A percentile compares a stretch with the other conserved stretches of the same genome.
Conservation (phyloP, 2,329 filamentous ascomycete species). For the Aspergillus vadensis region DNA sequence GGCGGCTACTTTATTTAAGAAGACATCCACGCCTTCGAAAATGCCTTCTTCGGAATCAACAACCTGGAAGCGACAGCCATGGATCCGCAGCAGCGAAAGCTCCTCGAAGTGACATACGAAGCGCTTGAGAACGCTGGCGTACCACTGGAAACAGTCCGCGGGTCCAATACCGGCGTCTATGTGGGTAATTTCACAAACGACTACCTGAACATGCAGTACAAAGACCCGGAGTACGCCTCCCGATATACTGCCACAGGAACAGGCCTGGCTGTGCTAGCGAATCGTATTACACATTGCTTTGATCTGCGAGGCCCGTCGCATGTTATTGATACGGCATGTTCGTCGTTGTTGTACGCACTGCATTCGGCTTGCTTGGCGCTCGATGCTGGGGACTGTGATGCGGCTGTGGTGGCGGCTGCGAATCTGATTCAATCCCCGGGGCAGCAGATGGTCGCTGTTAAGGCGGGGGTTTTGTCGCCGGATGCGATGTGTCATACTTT, state of each 20-base stretch:
- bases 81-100: conserved; percentile 18
- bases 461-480: conserved; percentile 37
- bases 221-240: conserved; percentile 12
- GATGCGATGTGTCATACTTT: conserved; percentile 25
- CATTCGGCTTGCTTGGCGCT: conserved; percentile 39
- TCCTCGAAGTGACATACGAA: conserved; percentile 16
- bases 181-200: conserved; percentile 24
- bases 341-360: conserved; percentile 41
- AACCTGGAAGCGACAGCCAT: conserved; percentile 20
- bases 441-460: conserved; percentile 25
- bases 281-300: conserved; percentile 15
- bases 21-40: conserved; percentile 12
- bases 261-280: conserved; percentile 14
- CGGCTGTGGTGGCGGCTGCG: conserved; percentile 25
- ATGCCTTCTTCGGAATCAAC: conserved; percentile 13
- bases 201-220: conserved; percentile 20
- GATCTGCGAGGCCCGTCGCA: not conserved
- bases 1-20: conserved; percentile 10
- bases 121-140: conserved; percentile 10
- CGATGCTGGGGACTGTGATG: conserved; percentile 20
- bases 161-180: conserved; percentile 14
- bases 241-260: conserved; percentile 20
- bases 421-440: conserved; percentile 26
- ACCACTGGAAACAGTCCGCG: not conserved
- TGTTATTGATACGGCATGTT: conserved; percentile 41